Evolutionary conservation across 441 rosid genomes (phyloP), one percentile per base, ranked within the genome.

Genomic region (Jatropha multifida): DNA sequence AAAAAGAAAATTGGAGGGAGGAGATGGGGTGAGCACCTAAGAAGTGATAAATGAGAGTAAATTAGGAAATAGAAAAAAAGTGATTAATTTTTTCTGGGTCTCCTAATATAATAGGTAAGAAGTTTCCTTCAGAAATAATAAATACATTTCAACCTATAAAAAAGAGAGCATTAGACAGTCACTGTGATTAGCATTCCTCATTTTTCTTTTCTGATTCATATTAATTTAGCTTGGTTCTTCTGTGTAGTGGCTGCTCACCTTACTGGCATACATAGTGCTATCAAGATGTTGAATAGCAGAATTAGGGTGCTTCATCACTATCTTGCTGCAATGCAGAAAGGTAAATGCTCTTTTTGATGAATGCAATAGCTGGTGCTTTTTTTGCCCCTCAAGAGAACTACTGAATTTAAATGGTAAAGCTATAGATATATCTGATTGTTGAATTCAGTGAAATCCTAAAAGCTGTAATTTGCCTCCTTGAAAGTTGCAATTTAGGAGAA

Each of bases 201-300:
- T 11, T 69, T 42, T 73, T 51, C 2, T 12, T 69, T 26, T 46
- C 4, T 61, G 4, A 12, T 71, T 42, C 54, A 4, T 74, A n/a
- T 37, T 70, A 42, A 26, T 66, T 13, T 64, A 61, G 56, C 20
- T 58, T 68, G 60, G 37, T 65, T 55, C 76, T 60, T 37, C 13
- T 68, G 23, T 86, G 79, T 79, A 93, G 99, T 95, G 93, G 96
- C 99, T 81, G 97, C 99, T 75, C 98, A 95, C 82, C 98, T 95
- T 75, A 93, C 98, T 12, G 92, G 98, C 58, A 90, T 90, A 71
- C 98, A 95, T 77, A 93, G 97, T 84, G 99, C 99, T 61, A 93
- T 93, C 86, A 95, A 95, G 90, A 95, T 95, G 99, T 84, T 93
- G 77, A 93, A 90, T 84, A 90, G 95, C 84, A 90, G 98, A 83